Percentiles rank a stretch among this genome's conserved stretches.
These are phyloP conservation scores for Apiotrichum akiyoshidainum DNA, from an alignment of 1,284 basidiomycete genomes.

Conservation along the genomic window DNA sequence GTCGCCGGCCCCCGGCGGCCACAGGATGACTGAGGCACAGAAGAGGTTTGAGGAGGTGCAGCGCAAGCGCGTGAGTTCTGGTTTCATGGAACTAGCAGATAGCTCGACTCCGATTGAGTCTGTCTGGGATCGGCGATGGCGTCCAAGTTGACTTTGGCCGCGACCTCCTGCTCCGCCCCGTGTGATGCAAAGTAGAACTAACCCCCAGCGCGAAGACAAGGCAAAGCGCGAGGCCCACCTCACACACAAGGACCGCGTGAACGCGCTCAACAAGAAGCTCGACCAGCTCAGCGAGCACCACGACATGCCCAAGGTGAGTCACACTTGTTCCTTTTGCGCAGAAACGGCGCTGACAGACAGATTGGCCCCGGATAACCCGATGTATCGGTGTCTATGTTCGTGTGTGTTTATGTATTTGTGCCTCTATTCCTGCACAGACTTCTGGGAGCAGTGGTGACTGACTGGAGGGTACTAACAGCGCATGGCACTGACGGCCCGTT, in stretches of 20 bases:
- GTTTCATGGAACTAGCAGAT: not conserved
- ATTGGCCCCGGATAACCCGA: constrained; percentile 18
- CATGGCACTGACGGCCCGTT: too few species aligned
- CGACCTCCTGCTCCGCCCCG: too few species aligned
- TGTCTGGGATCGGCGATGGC: too few species aligned
- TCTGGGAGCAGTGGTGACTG: too few species aligned
- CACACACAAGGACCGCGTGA: constrained; percentile 93
- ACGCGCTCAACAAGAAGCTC: constrained; percentile 84
- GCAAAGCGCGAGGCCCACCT: constrained; percentile 76
- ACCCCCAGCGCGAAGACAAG: constrained; percentile 66
- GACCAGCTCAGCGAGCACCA: constrained; percentile 62
- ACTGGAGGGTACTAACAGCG: too few species aligned
- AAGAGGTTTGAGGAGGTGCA: constrained; percentile 82
- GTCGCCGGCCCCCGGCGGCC: constrained; percentile 12
- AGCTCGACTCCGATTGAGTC: too few species aligned
- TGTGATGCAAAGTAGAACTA: not conserved
- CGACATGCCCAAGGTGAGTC: constrained; percentile 46
- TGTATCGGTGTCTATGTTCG: not conserved
- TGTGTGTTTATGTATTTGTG: too few species aligned
- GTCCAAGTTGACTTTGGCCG: too few species aligned
- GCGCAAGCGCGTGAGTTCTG: constrained; percentile 66
- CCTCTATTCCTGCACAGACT: too few species aligned
- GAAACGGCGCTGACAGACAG: constrained; percentile 7
- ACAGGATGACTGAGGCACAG: constrained; percentile 81
- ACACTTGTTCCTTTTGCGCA: not conserved